Percentiles rank a stretch among this genome's conserved stretches.
Conservation (phyloP, 2,329 filamentous ascomycete species). For the Fusarium sp. region DNA sequence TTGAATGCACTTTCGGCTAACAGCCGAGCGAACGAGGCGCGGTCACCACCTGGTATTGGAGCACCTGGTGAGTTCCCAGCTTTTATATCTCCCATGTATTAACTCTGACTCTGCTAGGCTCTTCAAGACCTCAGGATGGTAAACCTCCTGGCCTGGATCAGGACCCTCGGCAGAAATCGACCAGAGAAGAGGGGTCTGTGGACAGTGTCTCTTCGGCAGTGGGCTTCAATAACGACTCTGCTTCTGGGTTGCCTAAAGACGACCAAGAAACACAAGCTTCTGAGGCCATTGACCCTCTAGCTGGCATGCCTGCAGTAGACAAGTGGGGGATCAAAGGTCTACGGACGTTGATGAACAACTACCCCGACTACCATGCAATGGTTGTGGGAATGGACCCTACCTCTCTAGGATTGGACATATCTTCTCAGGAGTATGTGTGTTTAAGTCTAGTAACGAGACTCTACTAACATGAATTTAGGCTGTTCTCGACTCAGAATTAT, state of each 20-base stretch:
- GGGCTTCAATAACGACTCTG: constrained; percentile 59
- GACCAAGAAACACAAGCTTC: constrained; percentile 54
- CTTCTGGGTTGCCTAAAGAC: constrained; percentile 56
- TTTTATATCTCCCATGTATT: not conserved
- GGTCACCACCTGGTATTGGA: constrained; percentile 59
- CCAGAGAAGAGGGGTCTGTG: constrained; percentile 55
- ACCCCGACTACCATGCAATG: constrained; percentile 70
- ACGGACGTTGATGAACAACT: constrained; percentile 71
- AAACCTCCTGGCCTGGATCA: constrained; percentile 56
- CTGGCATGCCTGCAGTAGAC: constrained; percentile 70
- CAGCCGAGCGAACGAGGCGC: constrained; percentile 60
- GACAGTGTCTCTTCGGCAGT: constrained; percentile 57
- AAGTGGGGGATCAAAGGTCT: constrained; percentile 74
- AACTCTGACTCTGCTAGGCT: constrained; percentile 45
- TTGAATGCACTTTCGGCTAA: constrained; percentile 73
- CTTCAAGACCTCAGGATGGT: constrained; percentile 57
- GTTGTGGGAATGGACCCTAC: constrained; percentile 69
- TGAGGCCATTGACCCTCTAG: constrained; percentile 66
- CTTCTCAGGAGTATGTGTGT: constrained; percentile 65
- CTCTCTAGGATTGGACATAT: constrained; percentile 67
- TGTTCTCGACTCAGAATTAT: constrained; percentile 69
- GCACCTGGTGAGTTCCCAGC: constrained; percentile 48
- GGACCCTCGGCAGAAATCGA: constrained; percentile 58
- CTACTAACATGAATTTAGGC: constrained; percentile 51
- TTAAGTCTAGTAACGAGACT: not conserved